Evolutionary conservation across 768 basidiomycete species (phyloP), one percentile per base, ranked within the genome.

Genomic region (Tephrocybe sp.): DNA sequence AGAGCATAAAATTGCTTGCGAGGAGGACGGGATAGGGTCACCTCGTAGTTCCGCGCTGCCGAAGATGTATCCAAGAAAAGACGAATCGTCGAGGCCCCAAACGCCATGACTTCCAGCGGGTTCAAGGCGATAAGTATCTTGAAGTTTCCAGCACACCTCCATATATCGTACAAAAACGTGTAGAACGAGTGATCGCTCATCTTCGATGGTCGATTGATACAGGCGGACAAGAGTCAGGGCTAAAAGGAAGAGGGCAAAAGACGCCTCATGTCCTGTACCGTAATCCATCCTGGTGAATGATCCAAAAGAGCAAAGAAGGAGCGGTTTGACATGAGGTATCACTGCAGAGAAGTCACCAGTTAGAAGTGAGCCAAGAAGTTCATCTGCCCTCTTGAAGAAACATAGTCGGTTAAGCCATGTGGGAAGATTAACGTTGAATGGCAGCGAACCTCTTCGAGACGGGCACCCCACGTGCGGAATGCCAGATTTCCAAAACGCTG

Each of bases 71-170:
- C 88, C 84, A 37, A 97, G 76, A 68, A 95, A 94, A 44, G 76
- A 79, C 46, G 87, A 95, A 64, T 97, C 94, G 60, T 97, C 94
- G 30, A 98, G 70, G 1, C 94, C 97, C 97, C 95, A 99, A 0
- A 97, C 95, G 3, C 97, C 97, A 63, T 97, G 94, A 54, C 91
- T 94, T 7, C 97, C 97, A 2, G 97, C 97, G 4, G 94, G 94
- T 66, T 97, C 95, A 9, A 99, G 82, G 42, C 76, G 82, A 65
- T 97, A 99, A 25, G 81, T 78, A 54, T 93, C 89, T 64, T 97
- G 94, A 13, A 97, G 74, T 49, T 77, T 78, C 82, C 91, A 94
- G 54, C 87, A 89, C 27, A 97, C 75, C 27, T 76, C 75, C 36
- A 94, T 69, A 64, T 99, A 99, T 37, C 87, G 81, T 22, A 79